Conservation (phyloP, 306 rosid species). For the Elaeagnus macrophylla region DNA sequence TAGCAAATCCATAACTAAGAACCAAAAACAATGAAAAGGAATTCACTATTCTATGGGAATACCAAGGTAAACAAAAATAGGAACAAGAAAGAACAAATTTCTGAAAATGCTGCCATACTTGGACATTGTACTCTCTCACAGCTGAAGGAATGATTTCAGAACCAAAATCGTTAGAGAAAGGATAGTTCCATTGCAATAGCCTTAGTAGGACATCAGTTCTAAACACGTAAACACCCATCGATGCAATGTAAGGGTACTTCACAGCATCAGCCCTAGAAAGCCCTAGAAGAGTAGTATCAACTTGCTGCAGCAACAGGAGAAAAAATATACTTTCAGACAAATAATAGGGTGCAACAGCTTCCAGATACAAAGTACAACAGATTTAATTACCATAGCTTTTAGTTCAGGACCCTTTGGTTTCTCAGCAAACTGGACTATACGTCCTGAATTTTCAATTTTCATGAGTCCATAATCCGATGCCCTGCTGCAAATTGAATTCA, state of each 20-base stretch:
- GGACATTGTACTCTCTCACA: slow-evolving; percentile 74
- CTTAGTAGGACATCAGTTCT: slow-evolving; percentile 68
- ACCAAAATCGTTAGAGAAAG: slow-evolving; percentile 79
- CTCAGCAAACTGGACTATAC: slow-evolving; percentile 72
- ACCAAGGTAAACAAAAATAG: slow-evolving; percentile 1
- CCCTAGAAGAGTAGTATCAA: slow-evolving; percentile 77
- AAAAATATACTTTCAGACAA: slow-evolving; percentile 5
- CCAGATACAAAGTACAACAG: slow-evolving; percentile 8
- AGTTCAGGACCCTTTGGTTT: slow-evolving; percentile 84
- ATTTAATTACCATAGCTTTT: slow-evolving; percentile 66
- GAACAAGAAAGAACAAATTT: not conserved
- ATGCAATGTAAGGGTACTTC: slow-evolving; percentile 67
- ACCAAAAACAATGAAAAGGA: no score
- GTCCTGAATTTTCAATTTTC: slow-evolving; percentile 68
- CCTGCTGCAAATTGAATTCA: slow-evolving; percentile 41
- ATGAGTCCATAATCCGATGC: slow-evolving; percentile 90
- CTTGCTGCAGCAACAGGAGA: slow-evolving; percentile 45
- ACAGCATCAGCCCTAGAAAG: slow-evolving; percentile 61
- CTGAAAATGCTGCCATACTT: slow-evolving; percentile 39
- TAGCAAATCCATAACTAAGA: not conserved
- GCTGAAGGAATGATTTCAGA: slow-evolving; percentile 95
- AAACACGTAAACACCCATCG: slow-evolving; percentile 94
- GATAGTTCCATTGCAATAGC: slow-evolving; percentile 53
- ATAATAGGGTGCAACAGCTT: no score
- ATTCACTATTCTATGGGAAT: no score